Percentiles rank a stretch among this genome's conserved stretches.
Evolutionary conservation across 2,329 filamentous ascomycete species (phyloP).

Genomic region (Trichophyton simii): DNA sequence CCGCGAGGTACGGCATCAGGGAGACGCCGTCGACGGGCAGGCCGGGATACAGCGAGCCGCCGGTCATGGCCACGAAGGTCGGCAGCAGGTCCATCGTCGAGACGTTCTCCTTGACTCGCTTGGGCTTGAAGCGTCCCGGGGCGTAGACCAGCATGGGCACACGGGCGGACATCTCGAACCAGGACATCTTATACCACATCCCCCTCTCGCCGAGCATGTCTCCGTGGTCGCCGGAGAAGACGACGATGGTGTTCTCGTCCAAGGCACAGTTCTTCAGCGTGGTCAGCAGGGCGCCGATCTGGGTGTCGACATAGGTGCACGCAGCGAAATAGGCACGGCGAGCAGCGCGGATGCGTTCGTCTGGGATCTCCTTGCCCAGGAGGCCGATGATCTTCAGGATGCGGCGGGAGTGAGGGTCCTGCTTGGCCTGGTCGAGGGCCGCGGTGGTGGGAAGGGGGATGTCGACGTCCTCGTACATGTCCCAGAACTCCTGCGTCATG

Average conservation of each 20-base stretch:
- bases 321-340: constrained; percentile 85
- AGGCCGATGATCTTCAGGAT: constrained; percentile 77
- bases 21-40: constrained; percentile 81
- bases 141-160: constrained; percentile 79
- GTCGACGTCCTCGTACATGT: constrained; percentile 76
- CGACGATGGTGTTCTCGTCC: constrained; percentile 73
- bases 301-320: constrained; percentile 87
- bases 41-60: constrained; percentile 52
- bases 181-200: constrained; percentile 95
- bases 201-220: constrained; percentile 92
- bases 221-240: constrained; percentile 88
- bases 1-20: constrained; percentile 60
- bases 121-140: constrained; percentile 61
- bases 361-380: constrained; percentile 69
- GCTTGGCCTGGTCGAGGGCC: constrained; percentile 63
- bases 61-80: constrained; percentile 72
- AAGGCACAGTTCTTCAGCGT: constrained; percentile 68
- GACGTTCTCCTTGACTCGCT: constrained; percentile 68
- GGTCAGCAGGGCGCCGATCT: constrained; percentile 68
- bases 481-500: constrained; percentile 88
- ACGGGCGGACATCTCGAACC: constrained; percentile 81
- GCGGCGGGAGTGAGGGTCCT: constrained; percentile 77
- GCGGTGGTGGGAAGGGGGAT: constrained; percentile 66
- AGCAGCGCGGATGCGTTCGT: constrained; percentile 75
- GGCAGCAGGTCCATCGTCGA: constrained; percentile 84